A percentile compares a stretch with the other conserved stretches of the same genome.
These are phyloP conservation scores for Anisodus tanguticus DNA, from an alignment of 257 asterid genomes.

Conservation along the genomic window DNA sequence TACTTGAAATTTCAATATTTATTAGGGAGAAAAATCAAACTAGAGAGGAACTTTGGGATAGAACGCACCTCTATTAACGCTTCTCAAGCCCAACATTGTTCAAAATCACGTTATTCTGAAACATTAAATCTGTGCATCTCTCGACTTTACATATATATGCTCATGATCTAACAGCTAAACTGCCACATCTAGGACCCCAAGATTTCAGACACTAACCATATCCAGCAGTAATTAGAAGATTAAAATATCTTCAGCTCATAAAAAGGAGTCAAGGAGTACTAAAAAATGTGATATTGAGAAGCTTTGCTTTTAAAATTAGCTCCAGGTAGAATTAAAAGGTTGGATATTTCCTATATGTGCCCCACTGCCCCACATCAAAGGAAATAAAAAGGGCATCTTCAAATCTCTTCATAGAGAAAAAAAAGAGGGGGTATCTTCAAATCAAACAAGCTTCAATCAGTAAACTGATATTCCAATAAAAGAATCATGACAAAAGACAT, in stretches of 20 bases:
- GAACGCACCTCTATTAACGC: background rate
- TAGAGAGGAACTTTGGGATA: background rate
- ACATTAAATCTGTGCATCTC: background rate
- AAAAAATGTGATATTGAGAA: background rate
- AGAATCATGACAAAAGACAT: background rate
- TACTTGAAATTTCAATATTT: background rate
- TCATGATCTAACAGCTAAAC: background rate
- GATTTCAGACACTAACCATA: conserved; percentile 15
- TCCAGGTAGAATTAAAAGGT: background rate
- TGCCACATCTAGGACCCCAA: conserved; percentile 7
- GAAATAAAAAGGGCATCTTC: conserved; percentile 12
- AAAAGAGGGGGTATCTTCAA: background rate
- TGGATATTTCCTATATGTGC: background rate
- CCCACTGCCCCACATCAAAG: background rate
- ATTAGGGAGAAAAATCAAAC: background rate
- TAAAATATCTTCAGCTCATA: conserved; percentile 1
- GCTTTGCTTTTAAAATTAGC: conserved; percentile 4
- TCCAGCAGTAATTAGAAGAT: background rate
- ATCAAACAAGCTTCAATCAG: conserved; percentile 10
- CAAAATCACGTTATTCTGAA: conserved; percentile 3
- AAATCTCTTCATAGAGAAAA: background rate
- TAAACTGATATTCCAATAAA: background rate
- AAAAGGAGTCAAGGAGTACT: background rate
- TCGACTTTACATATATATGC: background rate
- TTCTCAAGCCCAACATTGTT: conserved; percentile 1